Conservation (phyloP, 1,284 basidiomycete species). For the Microbotryum saponariae region DNA sequence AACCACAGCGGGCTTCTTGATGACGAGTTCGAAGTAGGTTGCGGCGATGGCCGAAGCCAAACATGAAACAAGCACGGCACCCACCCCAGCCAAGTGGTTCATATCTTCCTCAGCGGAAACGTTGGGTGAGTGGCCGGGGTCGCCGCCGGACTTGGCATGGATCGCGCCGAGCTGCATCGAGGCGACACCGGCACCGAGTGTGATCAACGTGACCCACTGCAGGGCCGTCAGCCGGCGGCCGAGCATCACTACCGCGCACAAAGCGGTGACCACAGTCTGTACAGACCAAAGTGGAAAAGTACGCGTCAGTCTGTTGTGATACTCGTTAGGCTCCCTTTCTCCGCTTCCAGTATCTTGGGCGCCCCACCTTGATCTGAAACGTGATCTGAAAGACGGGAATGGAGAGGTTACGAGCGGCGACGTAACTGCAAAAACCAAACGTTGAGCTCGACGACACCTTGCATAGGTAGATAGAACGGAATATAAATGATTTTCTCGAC, state of each 20-base stretch:
- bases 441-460: not conserved
- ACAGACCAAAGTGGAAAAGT: not conserved
- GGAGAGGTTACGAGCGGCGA: constrained; percentile 41
- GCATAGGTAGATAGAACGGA: not conserved
- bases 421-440: constrained; percentile 24
- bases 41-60: constrained; percentile 42
- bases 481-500: not conserved
- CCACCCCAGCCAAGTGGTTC: constrained; percentile 39
- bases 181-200: constrained; percentile 41
- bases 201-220: constrained; percentile 41
- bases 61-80: constrained; percentile 41
- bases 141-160: constrained; percentile 17
- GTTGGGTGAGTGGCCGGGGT: constrained; percentile 11
- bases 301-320: not conserved
- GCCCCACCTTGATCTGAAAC: constrained; percentile 41
- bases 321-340: too few species aligned
- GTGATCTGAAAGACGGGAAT: constrained; percentile 43
- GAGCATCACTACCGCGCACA: constrained; percentile 41
- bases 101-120: constrained; percentile 20
- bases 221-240: constrained; percentile 37
- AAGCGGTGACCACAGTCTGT: constrained; percentile 41
- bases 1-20: constrained; percentile 34
- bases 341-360: not conserved
- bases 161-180: constrained; percentile 40
- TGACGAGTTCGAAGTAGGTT: constrained; percentile 42